Evolutionary conservation across 768 basidiomycete species (phyloP).

Genomic region (Chalciporus piperatus): DNA sequence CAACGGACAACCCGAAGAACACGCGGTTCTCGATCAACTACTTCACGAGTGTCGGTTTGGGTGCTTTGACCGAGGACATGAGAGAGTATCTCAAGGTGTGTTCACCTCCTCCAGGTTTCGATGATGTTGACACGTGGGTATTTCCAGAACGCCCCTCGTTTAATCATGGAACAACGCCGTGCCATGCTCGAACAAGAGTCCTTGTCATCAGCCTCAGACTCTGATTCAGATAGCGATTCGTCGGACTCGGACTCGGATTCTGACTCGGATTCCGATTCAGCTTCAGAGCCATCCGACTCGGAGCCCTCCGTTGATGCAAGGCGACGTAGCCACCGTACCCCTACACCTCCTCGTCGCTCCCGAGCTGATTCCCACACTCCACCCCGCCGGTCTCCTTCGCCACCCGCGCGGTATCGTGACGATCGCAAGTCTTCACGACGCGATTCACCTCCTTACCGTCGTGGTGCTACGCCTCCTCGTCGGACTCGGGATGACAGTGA

Average conservation of each 20-base stretch:
- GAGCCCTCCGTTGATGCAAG: conserved; percentile 35
- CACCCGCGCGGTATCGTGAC: conserved; percentile 25
- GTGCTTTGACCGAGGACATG: conserved; percentile 92
- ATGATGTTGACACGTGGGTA: conserved; percentile 3
- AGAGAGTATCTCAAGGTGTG: conserved; percentile 88
- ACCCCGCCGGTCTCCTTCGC: conserved; percentile 26
- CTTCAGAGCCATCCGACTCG: conserved; percentile 38
- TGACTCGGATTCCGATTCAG: conserved; percentile 41
- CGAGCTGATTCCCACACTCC: conserved; percentile 35
- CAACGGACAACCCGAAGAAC: conserved; percentile 93
- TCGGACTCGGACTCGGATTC: conserved; percentile 32
- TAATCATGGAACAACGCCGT: conserved; percentile 93
- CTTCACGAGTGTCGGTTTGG: conserved; percentile 93
- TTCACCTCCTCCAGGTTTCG: conserved; percentile 10
- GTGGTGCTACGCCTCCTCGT: conserved; percentile 22
- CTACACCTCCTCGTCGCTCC: conserved; percentile 32
- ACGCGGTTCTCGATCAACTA: conserved; percentile 97
- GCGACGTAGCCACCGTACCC: conserved; percentile 27
- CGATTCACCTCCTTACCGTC: conserved; percentile 25
- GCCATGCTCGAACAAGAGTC: conserved; percentile 76
- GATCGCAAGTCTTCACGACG: conserved; percentile 21
- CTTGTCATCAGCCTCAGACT: conserved; percentile 41
- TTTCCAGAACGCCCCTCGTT: conserved; percentile 77
- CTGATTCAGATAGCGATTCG: conserved; percentile 33
- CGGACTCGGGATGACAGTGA: conserved; percentile 18